Evolutionary conservation across 139 green algal species (phyloP), one percentile per base, ranked within the genome.

Genomic region (Chlamydomonas sp.): DNA sequence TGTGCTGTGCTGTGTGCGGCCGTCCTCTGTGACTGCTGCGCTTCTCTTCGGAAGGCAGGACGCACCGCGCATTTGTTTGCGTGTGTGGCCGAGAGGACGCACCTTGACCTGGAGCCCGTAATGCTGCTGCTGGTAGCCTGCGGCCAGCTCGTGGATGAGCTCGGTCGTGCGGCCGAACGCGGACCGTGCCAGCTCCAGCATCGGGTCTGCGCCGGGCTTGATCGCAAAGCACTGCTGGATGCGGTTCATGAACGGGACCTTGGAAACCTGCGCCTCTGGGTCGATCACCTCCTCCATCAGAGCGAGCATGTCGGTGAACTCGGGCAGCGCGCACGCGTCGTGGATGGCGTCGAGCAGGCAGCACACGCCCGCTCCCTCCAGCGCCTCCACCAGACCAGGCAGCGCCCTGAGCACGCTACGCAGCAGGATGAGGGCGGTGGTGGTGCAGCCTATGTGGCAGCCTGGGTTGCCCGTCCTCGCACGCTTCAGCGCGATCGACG

Each of bases 91-190:
- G n/a, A n/a, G n/a, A n/a, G n/a, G n/a, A n/a, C 35, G 0, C 26
- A 76, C 76, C 72, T 79, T 79, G 48, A 82, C 61, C 10, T 50
- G 39, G 35, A 36, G 2, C 70, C 71, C 16, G 79, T 28, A 26
- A 26, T 64, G 36, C 33, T 30, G 36, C 65, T 80, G 47, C 33
- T 70, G 74, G 58, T 89, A 87, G 10, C 70, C 48, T 20, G 82
- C 83, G 0, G 80, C 87, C 57, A 94, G 77, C 20, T 84, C 66
- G 59, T 96, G 88, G 6, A 83, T 69, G 5, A 47, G 47, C 58
- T 95, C 85, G 1, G 88, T 95, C n/a, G 85, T 76, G 5, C 85
- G 79, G 50, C 79, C 92, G 70, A 97, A 96, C 49, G 67, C 81
- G 28, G 58, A 43, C 24, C 91, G 79, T 0, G 87, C 84, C n/a